phyloP scores from a whole-genome alignment of 106 monocot genomes.

The Allium fistulosum region DNA sequence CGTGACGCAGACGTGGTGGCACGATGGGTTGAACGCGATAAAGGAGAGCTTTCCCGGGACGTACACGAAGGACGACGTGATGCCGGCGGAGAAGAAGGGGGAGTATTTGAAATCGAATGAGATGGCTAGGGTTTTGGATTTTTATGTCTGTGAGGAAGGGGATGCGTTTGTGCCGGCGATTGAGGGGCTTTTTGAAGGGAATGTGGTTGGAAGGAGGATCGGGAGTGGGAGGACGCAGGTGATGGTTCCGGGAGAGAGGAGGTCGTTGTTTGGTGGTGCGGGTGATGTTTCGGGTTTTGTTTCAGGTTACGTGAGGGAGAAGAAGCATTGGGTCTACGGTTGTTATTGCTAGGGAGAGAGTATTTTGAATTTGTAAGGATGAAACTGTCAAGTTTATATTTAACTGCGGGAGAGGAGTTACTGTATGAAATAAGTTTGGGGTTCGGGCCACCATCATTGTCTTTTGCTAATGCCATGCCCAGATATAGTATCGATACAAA shows the following conservation, averaged over 20 bases:
- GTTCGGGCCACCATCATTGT: no score
- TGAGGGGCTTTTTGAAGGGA: slow-evolving; percentile 45
- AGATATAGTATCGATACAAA: no score
- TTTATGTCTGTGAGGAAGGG: slow-evolving; percentile 54
- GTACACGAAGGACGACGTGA: slow-evolving; percentile 85
- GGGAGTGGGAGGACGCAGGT: slow-evolving; percentile 44
- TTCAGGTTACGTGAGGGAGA: slow-evolving; percentile 39
- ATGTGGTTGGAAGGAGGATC: slow-evolving; percentile 60
- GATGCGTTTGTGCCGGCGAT: slow-evolving; percentile 68
- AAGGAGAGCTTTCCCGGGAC: slow-evolving; percentile 71
- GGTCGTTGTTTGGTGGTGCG: background rate
- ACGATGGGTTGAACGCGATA: slow-evolving; percentile 55
- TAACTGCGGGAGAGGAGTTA: no score
- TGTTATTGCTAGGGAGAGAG: slow-evolving; percentile 41
- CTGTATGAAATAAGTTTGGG: no score
- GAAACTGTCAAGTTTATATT: no score
- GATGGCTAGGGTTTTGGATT: slow-evolving; percentile 50
- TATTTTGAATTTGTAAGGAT: no score
- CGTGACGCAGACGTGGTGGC: slow-evolving; percentile 85
- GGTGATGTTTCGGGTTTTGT: slow-evolving; percentile 19
- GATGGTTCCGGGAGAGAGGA: slow-evolving; percentile 19
- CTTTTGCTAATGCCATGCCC: no score
- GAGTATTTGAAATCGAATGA: slow-evolving; percentile 22
- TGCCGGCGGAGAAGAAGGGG: slow-evolving; percentile 58
- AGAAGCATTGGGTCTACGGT: slow-evolving; percentile 47